A percentile compares a stretch with the other conserved stretches of the same genome.
These are phyloP conservation scores for Onygena corvina DNA, from an alignment of 2,329 filamentous ascomycete species.

Conservation along the genomic window DNA sequence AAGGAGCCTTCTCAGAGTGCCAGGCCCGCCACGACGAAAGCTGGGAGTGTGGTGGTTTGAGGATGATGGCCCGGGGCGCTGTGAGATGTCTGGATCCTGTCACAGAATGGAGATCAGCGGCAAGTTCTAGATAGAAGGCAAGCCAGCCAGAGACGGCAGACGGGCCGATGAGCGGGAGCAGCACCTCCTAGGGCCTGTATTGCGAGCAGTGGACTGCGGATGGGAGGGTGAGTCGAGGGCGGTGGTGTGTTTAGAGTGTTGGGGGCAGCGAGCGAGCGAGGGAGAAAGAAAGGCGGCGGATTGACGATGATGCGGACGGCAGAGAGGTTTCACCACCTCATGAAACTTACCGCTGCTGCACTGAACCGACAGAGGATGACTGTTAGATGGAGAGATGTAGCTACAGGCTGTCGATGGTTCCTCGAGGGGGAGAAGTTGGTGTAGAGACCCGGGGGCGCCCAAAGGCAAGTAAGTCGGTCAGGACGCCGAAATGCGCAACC, in stretches of 20 bases:
- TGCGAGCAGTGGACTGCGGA: background rate
- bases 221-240: background rate
- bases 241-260: background rate
- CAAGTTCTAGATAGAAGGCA: background rate
- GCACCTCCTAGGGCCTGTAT: background rate
- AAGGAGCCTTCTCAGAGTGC: slow-evolving; percentile 5
- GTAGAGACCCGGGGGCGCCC: too few species aligned
- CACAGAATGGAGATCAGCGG: slow-evolving; percentile 6
- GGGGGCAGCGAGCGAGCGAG: background rate
- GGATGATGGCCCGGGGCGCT: slow-evolving; percentile 4
- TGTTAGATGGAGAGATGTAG: too few species aligned
- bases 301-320: too few species aligned
- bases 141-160: background rate
- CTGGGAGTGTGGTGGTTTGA: slow-evolving; percentile 9
- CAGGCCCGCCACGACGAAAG: slow-evolving; percentile 9
- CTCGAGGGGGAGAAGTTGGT: too few species aligned
- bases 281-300: too few species aligned
- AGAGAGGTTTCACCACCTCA: slow-evolving; percentile 6
- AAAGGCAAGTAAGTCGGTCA: background rate
- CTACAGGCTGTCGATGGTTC: too few species aligned
- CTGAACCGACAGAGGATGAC: too few species aligned
- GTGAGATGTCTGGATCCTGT: slow-evolving; percentile 6
- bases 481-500: background rate
- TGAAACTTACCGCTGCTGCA: too few species aligned
- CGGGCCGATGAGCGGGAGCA: background rate